phyloP scores from a whole-genome alignment of 176 grass and related monocot species.

The Bothriochloa decipiens region DNA sequence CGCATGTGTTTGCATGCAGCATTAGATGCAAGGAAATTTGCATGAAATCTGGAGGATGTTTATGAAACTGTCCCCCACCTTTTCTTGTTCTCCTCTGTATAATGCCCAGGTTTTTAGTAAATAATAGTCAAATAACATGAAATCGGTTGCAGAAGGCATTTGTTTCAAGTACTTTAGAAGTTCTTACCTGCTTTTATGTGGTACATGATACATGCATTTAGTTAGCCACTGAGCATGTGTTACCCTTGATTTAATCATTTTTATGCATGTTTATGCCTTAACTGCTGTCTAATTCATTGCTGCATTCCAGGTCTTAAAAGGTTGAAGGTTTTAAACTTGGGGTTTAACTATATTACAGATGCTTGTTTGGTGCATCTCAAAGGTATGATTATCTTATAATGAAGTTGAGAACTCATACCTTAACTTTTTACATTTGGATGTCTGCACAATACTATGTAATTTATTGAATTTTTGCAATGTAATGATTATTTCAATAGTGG shows the following conservation, averaged over 20 bases:
- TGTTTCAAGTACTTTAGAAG: background rate
- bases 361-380: constrained; percentile 79
- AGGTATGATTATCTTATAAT: constrained; percentile 46
- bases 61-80: background rate
- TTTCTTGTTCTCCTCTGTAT: background rate
- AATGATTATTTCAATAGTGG: background rate
- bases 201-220: background rate
- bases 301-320: constrained; percentile 59
- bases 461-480: background rate
- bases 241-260: background rate
- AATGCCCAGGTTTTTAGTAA: background rate
- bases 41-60: constrained; percentile 24
- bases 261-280: constrained; percentile 6
- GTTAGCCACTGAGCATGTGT: constrained; percentile 1
- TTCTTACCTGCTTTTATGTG: background rate
- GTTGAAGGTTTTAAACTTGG: constrained; percentile 73
- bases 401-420: background rate
- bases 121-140: background rate
- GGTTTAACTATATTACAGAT: constrained; percentile 86
- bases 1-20: background rate
- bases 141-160: background rate
- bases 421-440: constrained; percentile 3
- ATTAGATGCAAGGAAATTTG: background rate
- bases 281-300: constrained; percentile 12
- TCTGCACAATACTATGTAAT: background rate